These are phyloP conservation scores for Pichia inconspicua DNA, from an alignment of 1,139 yeast species.

Conservation along the genomic window DNA sequence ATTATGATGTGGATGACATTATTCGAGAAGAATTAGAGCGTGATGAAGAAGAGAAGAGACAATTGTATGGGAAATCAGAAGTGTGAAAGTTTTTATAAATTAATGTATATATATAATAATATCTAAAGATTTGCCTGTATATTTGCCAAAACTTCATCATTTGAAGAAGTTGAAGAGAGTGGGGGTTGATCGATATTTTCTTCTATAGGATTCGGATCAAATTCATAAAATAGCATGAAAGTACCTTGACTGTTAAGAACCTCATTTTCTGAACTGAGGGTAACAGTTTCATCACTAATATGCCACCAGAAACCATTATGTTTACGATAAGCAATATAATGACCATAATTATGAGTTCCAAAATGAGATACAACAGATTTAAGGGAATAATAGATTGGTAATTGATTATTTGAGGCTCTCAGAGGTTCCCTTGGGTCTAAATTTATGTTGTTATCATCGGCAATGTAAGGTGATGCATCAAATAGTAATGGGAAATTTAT, in stretches of 20 bases:
- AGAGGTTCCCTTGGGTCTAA: constrained; percentile 74
- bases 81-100: not conserved
- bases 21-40: constrained; percentile 36
- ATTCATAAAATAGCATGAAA: constrained; percentile 85
- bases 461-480: constrained; percentile 62
- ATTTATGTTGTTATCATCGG: constrained; percentile 62
- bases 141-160: constrained; percentile 3
- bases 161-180: not conserved
- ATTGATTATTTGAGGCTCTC: constrained; percentile 46
- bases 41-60: constrained; percentile 15
- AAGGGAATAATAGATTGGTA: constrained; percentile 49
- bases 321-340: constrained; percentile 79
- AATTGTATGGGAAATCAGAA: constrained; percentile 4
- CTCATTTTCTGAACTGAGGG: constrained; percentile 70
- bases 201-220: constrained; percentile 15
- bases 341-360: constrained; percentile 94
- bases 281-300: constrained; percentile 82
- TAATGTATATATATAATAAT: not conserved
- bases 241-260: constrained; percentile 80
- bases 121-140: constrained; percentile 24
- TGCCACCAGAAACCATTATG: constrained; percentile 90
- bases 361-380: constrained; percentile 85
- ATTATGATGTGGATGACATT: constrained; percentile 41
- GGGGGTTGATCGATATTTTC: constrained; percentile 1
- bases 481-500: constrained; percentile 67